Evolutionary conservation across 352 stramenopile genomes (phyloP).

Genomic region (Blastocystis sp.): DNA sequence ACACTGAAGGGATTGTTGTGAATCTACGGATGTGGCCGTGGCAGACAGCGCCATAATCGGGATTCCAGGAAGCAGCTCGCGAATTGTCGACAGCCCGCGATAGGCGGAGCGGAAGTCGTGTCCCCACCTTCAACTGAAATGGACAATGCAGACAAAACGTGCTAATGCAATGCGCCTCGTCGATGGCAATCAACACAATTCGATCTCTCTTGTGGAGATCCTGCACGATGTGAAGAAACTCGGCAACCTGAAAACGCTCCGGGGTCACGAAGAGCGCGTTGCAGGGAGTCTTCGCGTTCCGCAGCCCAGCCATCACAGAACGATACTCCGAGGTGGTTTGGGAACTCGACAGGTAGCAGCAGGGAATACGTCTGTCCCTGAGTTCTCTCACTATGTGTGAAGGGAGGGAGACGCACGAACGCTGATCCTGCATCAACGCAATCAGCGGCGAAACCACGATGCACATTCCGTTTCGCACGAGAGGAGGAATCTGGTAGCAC

Average conservation of each 20-base stretch:
- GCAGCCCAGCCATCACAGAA: neutral
- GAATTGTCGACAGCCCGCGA: slow-evolving; percentile 8
- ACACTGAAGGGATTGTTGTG: neutral
- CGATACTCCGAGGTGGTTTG: slow-evolving; percentile 45
- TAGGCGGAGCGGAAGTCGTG: slow-evolving; percentile 69
- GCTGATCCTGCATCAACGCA: slow-evolving; percentile 65
- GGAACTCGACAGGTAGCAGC: slow-evolving; percentile 39
- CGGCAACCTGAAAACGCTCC: slow-evolving; percentile 42
- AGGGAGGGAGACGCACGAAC: neutral
- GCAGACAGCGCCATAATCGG: slow-evolving; percentile 65
- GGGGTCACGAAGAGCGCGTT: slow-evolving; percentile 37
- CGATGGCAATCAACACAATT: slow-evolving; percentile 25
- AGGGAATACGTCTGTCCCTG: slow-evolving; percentile 10
- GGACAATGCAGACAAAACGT: neutral
- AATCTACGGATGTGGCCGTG: slow-evolving; percentile 27
- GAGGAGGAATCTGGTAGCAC: slow-evolving; percentile 68
- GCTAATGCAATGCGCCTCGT: slow-evolving; percentile 71
- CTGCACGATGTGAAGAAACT: slow-evolving; percentile 23
- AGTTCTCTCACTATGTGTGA: slow-evolving; percentile 40
- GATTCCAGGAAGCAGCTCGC: neutral
- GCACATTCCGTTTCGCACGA: slow-evolving; percentile 46
- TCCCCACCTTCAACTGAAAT: slow-evolving; percentile 56
- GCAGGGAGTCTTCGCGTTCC: neutral
- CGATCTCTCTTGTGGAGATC: neutral
- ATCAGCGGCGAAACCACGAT: slow-evolving; percentile 69